These are phyloP conservation scores for Sporisorium scitamineum DNA, from an alignment of 1,284 basidiomycete species.

Conservation along the genomic window DNA sequence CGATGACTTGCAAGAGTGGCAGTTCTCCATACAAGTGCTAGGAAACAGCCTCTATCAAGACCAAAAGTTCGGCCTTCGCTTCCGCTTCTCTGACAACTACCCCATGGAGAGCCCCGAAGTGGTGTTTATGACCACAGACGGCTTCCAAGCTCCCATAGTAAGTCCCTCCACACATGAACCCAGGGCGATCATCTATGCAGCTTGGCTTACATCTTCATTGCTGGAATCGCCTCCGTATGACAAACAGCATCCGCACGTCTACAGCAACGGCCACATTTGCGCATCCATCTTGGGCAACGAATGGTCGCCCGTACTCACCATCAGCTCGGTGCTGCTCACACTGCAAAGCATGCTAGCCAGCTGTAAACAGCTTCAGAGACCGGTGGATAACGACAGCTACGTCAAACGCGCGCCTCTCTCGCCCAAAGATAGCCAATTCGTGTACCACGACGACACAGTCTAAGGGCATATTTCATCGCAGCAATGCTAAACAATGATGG, in stretches of 20 bases:
- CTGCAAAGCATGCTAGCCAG: constrained; percentile 68
- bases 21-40: constrained; percentile 54
- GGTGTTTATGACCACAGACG: constrained; percentile 61
- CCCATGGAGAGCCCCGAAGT: constrained; percentile 68
- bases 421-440: constrained; percentile 59
- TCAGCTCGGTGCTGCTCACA: constrained; percentile 61
- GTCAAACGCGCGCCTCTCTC: constrained; percentile 60
- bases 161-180: constrained; percentile 7
- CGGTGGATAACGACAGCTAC: constrained; percentile 65
- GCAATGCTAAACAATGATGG: constrained; percentile 7
- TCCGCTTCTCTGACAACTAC: constrained; percentile 62
- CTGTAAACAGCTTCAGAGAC: constrained; percentile 61
- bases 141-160: constrained; percentile 61
- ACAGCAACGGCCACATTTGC: constrained; percentile 67
- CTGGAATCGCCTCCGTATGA: background rate
- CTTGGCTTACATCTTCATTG: background rate
- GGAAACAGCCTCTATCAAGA: constrained; percentile 57
- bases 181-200: background rate
- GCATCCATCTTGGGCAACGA: constrained; percentile 61
- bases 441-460: constrained; percentile 55
- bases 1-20: constrained; percentile 58
- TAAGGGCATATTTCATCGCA: constrained; percentile 13
- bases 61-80: constrained; percentile 63
- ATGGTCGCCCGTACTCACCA: constrained; percentile 66
- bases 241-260: constrained; percentile 53